These are phyloP conservation scores for Moesziomyces sp. DNA, from an alignment of 1,284 basidiomycete species.

Conservation along the genomic window DNA sequence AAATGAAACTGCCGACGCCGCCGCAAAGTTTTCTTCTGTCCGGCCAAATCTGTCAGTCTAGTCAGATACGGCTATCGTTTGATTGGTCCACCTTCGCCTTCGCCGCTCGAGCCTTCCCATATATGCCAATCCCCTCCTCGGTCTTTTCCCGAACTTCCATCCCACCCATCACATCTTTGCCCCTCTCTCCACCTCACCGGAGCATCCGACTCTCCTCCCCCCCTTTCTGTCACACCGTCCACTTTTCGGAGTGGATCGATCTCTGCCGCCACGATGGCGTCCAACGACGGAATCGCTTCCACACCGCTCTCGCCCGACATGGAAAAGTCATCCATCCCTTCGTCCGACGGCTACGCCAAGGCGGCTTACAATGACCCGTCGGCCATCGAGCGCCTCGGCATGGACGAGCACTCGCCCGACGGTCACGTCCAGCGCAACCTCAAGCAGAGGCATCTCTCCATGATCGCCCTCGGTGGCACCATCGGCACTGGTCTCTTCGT, in stretches of 20 bases:
- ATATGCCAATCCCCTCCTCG: neutral
- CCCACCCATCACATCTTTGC: neutral
- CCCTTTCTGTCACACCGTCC: neutral
- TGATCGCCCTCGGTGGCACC: constrained; percentile 62
- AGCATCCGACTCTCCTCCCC: neutral
- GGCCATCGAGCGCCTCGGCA: constrained; percentile 31
- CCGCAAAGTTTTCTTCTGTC: too few species aligned
- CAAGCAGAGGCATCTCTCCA: constrained; percentile 57
- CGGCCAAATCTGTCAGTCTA: too few species aligned
- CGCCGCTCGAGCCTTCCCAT: neutral
- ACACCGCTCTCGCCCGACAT: constrained; percentile 18
- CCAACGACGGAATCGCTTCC: constrained; percentile 10
- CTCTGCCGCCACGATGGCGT: constrained; percentile 14
- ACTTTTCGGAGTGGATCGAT: neutral
- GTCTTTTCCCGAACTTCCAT: too few species aligned
- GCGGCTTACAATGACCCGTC: constrained; percentile 8
- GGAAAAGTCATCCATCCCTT: constrained; percentile 30
- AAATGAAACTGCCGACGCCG: too few species aligned
- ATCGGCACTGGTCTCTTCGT: constrained; percentile 73
- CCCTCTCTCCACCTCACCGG: too few species aligned
- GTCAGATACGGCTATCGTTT: neutral
- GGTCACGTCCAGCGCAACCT: constrained; percentile 40
- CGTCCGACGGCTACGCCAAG: constrained; percentile 26
- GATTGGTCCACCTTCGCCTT: neutral
- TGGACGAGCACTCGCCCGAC: constrained; percentile 34